Evolutionary conservation across 768 basidiomycete genomes (phyloP).

Genomic region (Tylopilus plumbeoviolaceoides): DNA sequence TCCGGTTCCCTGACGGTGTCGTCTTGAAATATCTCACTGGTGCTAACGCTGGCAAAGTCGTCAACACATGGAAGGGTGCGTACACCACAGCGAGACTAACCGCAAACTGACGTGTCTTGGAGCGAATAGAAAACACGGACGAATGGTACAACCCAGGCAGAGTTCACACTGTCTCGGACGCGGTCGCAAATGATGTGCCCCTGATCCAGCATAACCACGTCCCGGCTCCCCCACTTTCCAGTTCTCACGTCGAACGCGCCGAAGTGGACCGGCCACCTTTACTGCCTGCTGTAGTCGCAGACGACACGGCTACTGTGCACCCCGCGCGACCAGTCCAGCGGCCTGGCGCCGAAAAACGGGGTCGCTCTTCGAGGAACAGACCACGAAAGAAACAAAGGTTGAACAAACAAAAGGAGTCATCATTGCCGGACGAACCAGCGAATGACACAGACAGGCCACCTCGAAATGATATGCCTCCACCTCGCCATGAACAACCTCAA

Average conservation of each 20-base stretch:
- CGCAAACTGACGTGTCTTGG: background rate
- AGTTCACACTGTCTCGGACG: constrained; percentile 12
- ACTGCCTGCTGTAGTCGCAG: background rate
- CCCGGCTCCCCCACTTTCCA: background rate
- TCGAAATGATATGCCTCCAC: background rate
- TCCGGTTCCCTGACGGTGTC: constrained; percentile 43
- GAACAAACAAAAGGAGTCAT: constrained; percentile 4
- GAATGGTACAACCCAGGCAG: constrained; percentile 25
- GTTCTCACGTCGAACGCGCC: background rate
- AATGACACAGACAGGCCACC: background rate
- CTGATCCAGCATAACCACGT: background rate
- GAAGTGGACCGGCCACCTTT: background rate
- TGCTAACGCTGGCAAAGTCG: constrained; percentile 21
- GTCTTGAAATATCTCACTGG: constrained; percentile 36
- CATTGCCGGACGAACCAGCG: background rate
- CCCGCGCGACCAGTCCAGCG: background rate
- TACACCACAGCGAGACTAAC: background rate
- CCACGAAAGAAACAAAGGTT: constrained; percentile 16
- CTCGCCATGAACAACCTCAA: constrained; percentile 4
- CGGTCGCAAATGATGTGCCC: constrained; percentile 7
- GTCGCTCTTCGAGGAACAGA: constrained; percentile 1
- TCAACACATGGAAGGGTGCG: constrained; percentile 44
- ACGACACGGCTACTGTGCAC: background rate
- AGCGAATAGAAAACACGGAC: constrained; percentile 12
- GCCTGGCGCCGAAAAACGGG: background rate